These are phyloP conservation scores for Pholiota conissans DNA, from an alignment of 768 basidiomycete genomes.

Conservation along the genomic window DNA sequence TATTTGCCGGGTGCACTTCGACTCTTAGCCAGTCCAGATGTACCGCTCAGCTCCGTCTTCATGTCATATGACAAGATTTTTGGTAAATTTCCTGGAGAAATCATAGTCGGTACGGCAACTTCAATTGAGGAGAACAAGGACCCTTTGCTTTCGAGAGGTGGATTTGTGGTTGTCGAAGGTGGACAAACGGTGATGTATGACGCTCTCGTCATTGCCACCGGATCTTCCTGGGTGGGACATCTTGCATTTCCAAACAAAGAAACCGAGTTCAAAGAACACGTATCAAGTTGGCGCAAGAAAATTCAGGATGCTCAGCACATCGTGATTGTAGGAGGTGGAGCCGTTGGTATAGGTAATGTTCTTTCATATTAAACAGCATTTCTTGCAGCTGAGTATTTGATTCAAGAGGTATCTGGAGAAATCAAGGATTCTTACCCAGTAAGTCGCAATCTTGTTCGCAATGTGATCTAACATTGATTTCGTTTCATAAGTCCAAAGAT, in stretches of 20 bases:
- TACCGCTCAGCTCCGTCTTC: conserved; percentile 42
- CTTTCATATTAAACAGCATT: neutral
- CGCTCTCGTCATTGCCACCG: conserved; percentile 58
- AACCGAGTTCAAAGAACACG: conserved; percentile 14
- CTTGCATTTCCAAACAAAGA: conserved; percentile 38
- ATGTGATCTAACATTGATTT: neutral
- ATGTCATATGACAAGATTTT: conserved; percentile 59
- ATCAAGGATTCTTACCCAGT: conserved; percentile 43
- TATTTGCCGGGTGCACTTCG: conserved; percentile 51
- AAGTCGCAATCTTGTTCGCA: conserved; percentile 26
- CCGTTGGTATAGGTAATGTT: conserved; percentile 44
- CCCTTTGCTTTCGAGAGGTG: conserved; percentile 31
- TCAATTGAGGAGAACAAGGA: conserved; percentile 29
- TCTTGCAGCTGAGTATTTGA: neutral
- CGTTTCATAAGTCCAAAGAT: conserved; percentile 33
- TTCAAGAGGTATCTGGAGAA: conserved; percentile 42
- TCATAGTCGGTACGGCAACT: conserved; percentile 40
- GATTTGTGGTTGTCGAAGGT: conserved; percentile 45
- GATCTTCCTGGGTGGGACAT: conserved; percentile 52
- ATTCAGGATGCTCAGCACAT: conserved; percentile 37
- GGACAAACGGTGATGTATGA: conserved; percentile 52
- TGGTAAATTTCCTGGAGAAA: conserved; percentile 44
- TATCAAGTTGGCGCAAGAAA: conserved; percentile 21
- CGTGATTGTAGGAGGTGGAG: conserved; percentile 53
- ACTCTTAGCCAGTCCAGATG: conserved; percentile 44